Evolutionary conservation across 2,329 filamentous ascomycete genomes (phyloP).

Genomic region (Ceratocystiopsis minuta): DNA sequence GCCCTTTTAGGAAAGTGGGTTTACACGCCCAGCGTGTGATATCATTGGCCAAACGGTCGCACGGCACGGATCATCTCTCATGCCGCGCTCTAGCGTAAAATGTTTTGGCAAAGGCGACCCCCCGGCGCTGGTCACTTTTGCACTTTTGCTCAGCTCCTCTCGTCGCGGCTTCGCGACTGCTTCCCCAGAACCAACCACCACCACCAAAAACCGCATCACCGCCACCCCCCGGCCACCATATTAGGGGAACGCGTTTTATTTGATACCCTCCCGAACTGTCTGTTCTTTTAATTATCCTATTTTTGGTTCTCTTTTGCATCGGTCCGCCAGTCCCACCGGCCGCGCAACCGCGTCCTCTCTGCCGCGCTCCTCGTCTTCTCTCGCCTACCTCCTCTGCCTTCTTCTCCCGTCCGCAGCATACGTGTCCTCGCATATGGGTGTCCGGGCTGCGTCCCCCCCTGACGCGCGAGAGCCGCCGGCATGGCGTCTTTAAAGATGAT

Average conservation of each 20-base stretch:
- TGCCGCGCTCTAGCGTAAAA: constrained; percentile 16
- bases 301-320: too few species aligned
- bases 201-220: neutral
- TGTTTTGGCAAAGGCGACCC: constrained; percentile 17
- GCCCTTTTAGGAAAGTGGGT: too few species aligned
- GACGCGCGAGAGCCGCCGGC: constrained; percentile 18
- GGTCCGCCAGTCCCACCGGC: neutral
- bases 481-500: constrained; percentile 46
- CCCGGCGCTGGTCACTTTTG: constrained; percentile 11
- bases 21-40: too few species aligned
- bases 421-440: too few species aligned
- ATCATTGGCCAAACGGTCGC: too few species aligned
- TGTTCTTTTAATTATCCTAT: neutral
- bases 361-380: neutral
- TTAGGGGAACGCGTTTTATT: neutral
- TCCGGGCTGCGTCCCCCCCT: too few species aligned
- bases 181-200: neutral
- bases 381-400: neutral
- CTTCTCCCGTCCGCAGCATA: neutral
- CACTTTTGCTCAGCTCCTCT: too few species aligned
- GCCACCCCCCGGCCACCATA: neutral
- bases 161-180: too few species aligned
- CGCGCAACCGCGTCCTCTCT: neutral
- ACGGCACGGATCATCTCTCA: constrained; percentile 10
- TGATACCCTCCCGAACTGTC: neutral